Evolutionary conservation across 2,329 filamentous ascomycete genomes (phyloP).

Genomic region (Pseudocercospora musae): DNA sequence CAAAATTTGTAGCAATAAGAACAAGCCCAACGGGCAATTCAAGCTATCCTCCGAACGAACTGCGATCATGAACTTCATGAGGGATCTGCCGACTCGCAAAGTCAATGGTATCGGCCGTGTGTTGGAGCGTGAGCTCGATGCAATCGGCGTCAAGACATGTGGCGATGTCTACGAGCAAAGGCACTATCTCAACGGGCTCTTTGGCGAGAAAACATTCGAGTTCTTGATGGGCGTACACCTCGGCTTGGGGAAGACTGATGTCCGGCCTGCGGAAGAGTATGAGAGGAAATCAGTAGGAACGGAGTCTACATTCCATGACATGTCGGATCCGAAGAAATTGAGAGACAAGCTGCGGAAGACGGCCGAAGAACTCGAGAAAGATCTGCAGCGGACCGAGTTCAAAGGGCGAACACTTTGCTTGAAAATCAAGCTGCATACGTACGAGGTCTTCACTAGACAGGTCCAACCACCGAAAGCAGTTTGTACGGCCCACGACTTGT

Average conservation of each 20-base stretch:
- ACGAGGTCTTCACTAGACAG: conserved; percentile 85
- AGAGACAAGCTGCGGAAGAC: conserved; percentile 75
- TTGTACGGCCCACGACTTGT: conserved; percentile 73
- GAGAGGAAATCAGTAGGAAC: conserved; percentile 93
- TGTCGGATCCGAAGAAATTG: conserved; percentile 65
- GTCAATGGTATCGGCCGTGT: conserved; percentile 95
- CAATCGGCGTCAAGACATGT: conserved; percentile 82
- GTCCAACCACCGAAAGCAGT: conserved; percentile 70
- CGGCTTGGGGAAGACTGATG: conserved; percentile 75
- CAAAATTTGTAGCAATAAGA: conserved; percentile 92
- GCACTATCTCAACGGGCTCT: conserved; percentile 69
- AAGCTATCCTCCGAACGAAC: conserved; percentile 67
- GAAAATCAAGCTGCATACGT: conserved; percentile 92
- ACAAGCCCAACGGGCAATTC: conserved; percentile 95
- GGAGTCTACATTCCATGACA: conserved; percentile 84
- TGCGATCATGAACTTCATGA: conserved; percentile 77
- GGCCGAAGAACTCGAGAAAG: conserved; percentile 82
- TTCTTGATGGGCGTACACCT: conserved; percentile 83
- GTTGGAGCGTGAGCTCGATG: conserved; percentile 83
- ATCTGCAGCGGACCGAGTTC: conserved; percentile 73
- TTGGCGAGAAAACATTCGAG: conserved; percentile 85
- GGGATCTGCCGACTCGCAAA: conserved; percentile 76
- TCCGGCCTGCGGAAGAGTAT: conserved; percentile 78
- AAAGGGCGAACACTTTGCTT: conserved; percentile 88
- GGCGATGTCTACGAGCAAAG: conserved; percentile 80